A percentile compares a stretch with the other conserved stretches of the same genome.
Evolutionary conservation across 2,329 filamentous ascomycete genomes (phyloP).

Genomic region (Neofusicoccum laricinum): DNA sequence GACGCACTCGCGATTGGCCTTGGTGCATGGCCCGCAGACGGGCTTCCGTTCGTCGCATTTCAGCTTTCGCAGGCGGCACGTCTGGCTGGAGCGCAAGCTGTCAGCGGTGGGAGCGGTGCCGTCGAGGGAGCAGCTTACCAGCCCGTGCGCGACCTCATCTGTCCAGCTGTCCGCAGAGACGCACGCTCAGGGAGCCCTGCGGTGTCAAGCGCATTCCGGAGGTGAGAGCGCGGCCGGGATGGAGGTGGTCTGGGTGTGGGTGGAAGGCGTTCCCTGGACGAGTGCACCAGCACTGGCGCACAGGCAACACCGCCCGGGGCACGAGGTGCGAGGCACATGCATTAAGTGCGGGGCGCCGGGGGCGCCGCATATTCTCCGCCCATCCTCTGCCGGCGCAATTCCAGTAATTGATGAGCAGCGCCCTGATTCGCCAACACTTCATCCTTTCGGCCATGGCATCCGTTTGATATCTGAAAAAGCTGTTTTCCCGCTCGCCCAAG

Average conservation of each 20-base stretch:
- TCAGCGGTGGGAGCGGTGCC: slow-evolving; percentile 7
- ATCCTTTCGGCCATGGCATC: neutral
- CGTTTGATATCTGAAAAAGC: neutral
- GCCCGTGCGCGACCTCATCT: slow-evolving; percentile 40
- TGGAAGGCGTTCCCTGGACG: slow-evolving; percentile 4
- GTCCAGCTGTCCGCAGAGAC: slow-evolving; percentile 15
- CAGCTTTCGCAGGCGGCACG: slow-evolving; percentile 60
- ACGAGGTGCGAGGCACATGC: neutral
- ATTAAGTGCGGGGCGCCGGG: slow-evolving; percentile 5
- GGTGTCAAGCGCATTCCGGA: slow-evolving; percentile 17
- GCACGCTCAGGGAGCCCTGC: slow-evolving; percentile 9
- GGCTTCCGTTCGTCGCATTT: slow-evolving; percentile 65
- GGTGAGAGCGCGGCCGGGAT: slow-evolving; percentile 11
- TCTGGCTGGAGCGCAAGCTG: slow-evolving; percentile 32
- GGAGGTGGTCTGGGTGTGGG: slow-evolving; percentile 13
- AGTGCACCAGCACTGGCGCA: slow-evolving; percentile 6
- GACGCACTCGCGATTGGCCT: slow-evolving; percentile 59
- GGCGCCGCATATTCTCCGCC: slow-evolving; percentile 9
- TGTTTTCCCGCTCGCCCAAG: neutral
- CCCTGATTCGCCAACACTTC: slow-evolving; percentile 2
- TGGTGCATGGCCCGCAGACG: slow-evolving; percentile 59
- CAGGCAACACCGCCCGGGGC: slow-evolving; percentile 6
- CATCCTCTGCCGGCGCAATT: neutral
- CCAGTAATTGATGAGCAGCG: neutral
- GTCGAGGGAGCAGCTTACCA: slow-evolving; percentile 27